Base-by-base conservation (phyloP, 768 basidiomycete species). In the Naganishia vishniacii region DNA sequence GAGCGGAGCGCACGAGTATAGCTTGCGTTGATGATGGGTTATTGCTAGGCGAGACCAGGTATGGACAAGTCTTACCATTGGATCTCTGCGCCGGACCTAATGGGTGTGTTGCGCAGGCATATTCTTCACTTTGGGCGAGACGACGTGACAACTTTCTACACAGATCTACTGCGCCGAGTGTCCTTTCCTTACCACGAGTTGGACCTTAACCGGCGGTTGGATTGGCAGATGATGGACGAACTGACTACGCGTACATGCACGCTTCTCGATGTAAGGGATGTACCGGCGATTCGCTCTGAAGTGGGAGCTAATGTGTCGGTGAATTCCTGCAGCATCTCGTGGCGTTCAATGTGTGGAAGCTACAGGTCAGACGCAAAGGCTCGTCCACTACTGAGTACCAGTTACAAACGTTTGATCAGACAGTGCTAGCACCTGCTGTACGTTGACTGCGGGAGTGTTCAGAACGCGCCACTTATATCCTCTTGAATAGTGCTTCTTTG, bases 1-100 rank as follows among this genome's bases (percentile, higher is more conserved):
- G 95, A 3, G 88, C 94, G 13, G 82, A 81, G 16, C 84, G 82
- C 61, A 91, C 89, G 1, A 90, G 84, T 65, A 84, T 99, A 44
- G 85, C 92, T 0, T 97, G 93, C 72, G 88, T 98, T 1, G 95
- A 98, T 63, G 95, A 99, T 70, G 95, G 95, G 1, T 73, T 92
- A 53, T 83, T 99, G 23, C 79, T 92, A 29, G 73, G 86, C 4
- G 95, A 99, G 70, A 91, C 91, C 1, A 83, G 93, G 92, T 89
- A 71, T 46, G 79, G n/a, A 65, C 15, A 20, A 18, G 56, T 66
- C 15, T 1, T n/a, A n/a, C 53, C 26, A n/a, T 42, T 1, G 40
- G 7, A n/a, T 15, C 28, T 23, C 12, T 15, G 13, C n/a, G 44
- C 41, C 11, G 23, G 23, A 34, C n/a, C 20, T 23, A 18, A 3